Evolutionary conservation across 345 rosid species (phyloP), one percentile per base, ranked within the genome.

Genomic region (Dovyalis caffra): DNA sequence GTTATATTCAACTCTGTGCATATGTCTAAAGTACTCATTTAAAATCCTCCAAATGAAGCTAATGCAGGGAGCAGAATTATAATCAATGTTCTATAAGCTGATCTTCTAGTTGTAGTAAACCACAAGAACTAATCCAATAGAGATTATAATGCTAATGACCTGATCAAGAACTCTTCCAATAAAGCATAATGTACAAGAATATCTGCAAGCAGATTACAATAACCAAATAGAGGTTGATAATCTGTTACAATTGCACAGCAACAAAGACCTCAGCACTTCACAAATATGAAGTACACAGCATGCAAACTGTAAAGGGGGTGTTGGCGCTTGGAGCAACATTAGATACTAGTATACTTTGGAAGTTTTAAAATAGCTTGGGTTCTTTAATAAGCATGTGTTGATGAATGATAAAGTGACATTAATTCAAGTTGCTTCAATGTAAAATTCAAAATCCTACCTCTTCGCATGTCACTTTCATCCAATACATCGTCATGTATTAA

Each of bases 401-500:
- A 21, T 18, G 53, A 47, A 47, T 47, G 21, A 5, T 8, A 49
- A 23, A 33, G 31, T 16, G n/a, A 63, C 32, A 64, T 53, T 28
- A 21, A 28, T 29, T 72, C 28, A 66, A 63, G 12, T 56, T 25
- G 57, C 56, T 40, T 26, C 15, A 3, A 29, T 57, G 40, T 21
- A 29, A 65, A 34, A 38, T 53, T 18, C 32, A 33, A 12, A 66
- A 61, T 23, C 73, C 28, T 79, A 92, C 99, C 99, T 91, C 98
- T 95, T 87, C 99, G 80, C 90, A 91, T 82, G 76, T 89, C 86
- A 82, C 98, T 95, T 69, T 95, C 98, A 71, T 95, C 98, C 71
- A 95, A 82, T 53, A 95, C 98, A 80, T 93, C 99, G 53, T 95
- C 99, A 28, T 95, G 98, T 61, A 95, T 95, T 86, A 95, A 90